Conservation (phyloP, 2,329 filamentous ascomycete species). For the Penicillium nordicum region DNA sequence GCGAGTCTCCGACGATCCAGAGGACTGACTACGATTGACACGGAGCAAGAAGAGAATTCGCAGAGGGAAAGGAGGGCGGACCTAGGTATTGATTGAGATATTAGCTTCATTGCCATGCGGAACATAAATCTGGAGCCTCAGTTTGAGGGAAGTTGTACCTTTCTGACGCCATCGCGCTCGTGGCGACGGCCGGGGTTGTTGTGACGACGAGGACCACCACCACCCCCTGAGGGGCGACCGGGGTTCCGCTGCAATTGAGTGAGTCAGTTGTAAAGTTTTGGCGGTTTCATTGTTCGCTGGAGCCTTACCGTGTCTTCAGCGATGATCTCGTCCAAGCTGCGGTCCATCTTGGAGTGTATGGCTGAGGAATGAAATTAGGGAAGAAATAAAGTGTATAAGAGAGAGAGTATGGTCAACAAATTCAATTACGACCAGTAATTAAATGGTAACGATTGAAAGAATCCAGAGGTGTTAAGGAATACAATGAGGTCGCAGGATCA, state of each 20-base stretch:
- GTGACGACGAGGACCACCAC: conserved; percentile 29
- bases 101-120: conserved; percentile 8
- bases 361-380: neutral
- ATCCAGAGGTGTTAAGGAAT: neutral
- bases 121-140: conserved; percentile 7
- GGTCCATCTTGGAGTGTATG: conserved; percentile 52
- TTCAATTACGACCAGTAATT: neutral
- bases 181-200: conserved; percentile 62
- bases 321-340: conserved; percentile 63
- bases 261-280: conserved; percentile 15
- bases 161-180: conserved; percentile 85
- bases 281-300: conserved; percentile 2
- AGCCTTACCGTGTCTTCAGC: conserved; percentile 55
- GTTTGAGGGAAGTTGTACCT: conserved; percentile 54
- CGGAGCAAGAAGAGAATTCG: conserved; percentile 38
- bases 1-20: conserved; percentile 26
- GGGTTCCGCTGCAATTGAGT: conserved; percentile 21
- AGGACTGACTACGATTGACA: conserved; percentile 29
- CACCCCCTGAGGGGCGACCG: conserved; percentile 27
- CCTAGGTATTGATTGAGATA: conserved; percentile 26
- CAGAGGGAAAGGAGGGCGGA: conserved; percentile 44
- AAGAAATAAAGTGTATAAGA: neutral
- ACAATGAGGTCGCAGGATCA: conserved; percentile 7
- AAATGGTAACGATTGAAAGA: neutral
- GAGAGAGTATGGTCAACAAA: neutral